Base-by-base conservation (phyloP, 306 rosid species). In the Erythrophleum fordii region DNA sequence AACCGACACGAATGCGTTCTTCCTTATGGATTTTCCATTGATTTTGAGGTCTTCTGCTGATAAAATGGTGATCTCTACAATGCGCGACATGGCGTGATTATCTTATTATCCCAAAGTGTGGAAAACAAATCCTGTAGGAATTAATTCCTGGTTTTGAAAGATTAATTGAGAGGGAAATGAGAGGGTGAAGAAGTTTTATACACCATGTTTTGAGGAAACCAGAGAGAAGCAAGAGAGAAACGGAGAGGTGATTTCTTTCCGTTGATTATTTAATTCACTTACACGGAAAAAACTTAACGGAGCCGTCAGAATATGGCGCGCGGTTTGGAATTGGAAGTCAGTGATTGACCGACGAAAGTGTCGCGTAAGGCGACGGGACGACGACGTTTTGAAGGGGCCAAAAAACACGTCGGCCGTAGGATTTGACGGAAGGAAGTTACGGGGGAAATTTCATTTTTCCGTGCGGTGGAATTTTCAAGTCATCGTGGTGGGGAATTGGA, bases 31-130 rank as follows among this genome's bases (percentile, higher is more conserved):
- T 46, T 75, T 91, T 77, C 73, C 46, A 25, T 89, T 84, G 29
- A 77, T 9, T 48, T 74, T 81, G 2, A 94, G 88, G 17, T 86
- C 83, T 39, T 94, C 95, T 0, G 83, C 89, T 0, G 95, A 86
- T 14, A 90, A 65, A 14, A 93, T 73, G 0, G 92, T 91, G 44
- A 93, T 45, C 70, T 91, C 92, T 5, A 93, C 25, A 9, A 79
- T 83, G 14, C 83, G 56, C 4, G 90, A 77, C 81, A 29, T 75
- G 1, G 12, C 20, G 55, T 2, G 53, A 12, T 49, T 59, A 11
- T 2, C 4, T 45, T 18, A 2, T 75, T 17, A 17, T 3, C 44
- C 14, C 11, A 20, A 76, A 8, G 48, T 44, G 79, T 11, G 20
- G 71, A 26, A 75, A 75, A 53, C 48, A 73, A 20, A 10, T 56